Conservation (phyloP, 495 filamentous ascomycete genomes). For the Talaromyces adpressus region DNA sequence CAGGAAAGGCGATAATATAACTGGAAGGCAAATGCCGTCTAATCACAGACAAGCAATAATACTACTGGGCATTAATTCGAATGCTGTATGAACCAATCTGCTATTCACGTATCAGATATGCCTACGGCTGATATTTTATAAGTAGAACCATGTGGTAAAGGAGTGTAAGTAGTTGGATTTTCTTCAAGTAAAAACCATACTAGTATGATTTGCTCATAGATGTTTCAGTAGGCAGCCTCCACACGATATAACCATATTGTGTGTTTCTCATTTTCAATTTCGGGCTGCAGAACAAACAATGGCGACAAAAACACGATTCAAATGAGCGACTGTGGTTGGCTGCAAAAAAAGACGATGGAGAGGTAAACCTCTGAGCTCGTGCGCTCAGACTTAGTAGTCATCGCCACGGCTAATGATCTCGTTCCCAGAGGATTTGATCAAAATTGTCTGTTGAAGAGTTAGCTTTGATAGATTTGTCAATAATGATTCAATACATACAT, state of each 20-base stretch:
- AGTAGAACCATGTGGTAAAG: not conserved
- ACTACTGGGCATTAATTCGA: not conserved
- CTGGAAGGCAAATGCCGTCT: not conserved
- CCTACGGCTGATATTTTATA: not conserved
- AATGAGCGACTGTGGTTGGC: slow-evolving; percentile 5
- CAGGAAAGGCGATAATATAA: not conserved
- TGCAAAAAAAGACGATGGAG: not conserved
- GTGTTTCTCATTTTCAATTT: not conserved
- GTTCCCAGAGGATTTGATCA: slow-evolving; percentile 39
- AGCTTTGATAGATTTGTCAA: slow-evolving; percentile 6
- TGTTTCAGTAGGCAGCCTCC: not conserved
- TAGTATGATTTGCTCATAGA: not conserved
- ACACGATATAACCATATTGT: not conserved
- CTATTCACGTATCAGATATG: not conserved
- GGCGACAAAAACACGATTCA: not conserved
- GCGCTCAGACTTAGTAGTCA: slow-evolving; percentile 31
- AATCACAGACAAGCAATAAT: no score
- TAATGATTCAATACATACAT: slow-evolving; percentile 31
- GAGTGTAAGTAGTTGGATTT: not conserved
- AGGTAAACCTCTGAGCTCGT: not conserved
- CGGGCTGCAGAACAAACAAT: not conserved
- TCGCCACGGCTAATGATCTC: slow-evolving; percentile 45
- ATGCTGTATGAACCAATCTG: not conserved
- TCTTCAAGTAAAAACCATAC: not conserved
- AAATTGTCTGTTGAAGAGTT: slow-evolving; percentile 28